Evolutionary conservation across 768 basidiomycete species (phyloP), one percentile per base, ranked within the genome.

Genomic region (Sutorius australiensis): DNA sequence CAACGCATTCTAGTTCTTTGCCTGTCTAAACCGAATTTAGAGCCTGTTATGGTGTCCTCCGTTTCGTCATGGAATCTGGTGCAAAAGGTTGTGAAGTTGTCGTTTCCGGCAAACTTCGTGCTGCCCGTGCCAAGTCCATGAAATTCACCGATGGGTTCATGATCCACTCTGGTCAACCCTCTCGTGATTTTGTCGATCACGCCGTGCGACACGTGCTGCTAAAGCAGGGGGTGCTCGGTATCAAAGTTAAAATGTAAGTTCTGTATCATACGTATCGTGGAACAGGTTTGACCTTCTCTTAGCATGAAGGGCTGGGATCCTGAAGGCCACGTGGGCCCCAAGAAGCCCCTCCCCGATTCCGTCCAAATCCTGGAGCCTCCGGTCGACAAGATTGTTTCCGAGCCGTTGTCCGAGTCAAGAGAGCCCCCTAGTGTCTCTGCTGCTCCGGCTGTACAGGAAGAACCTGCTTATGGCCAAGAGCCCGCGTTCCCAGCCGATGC

Each of bases 71-170:
- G 97, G 97, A 99, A 78, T 98, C 95, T 54, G 92, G 92, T 64
- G 97, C 97, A 62, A 99, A 99, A 79, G 97, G 97, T 73, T 98
- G 95, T 70, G 97, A 99, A 75, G 97, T 99, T 59, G 92, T 98
- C 69, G 95, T 99, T 60, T 98, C 95, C 59, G 97, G 97, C 71
- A 99, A 99, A 76, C 92, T 99, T 69, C 93, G 97, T 71, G 97
- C 95, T 61, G 97, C 97, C 61, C 94, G 95, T 82, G 97, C 97
- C 67, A 99, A 99, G 78, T 91, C 93, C 17, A 99, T 99, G 97
- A 99, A 99, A 77, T 98, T 99, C 79, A 98, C 95, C 69, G 97
- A 99, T 67, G 97, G 97, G 50, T 98, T 98, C 87, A 93, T 93
- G 91, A 91, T 93, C 67, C 91, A 93, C 81, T 97, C 95, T 58